These are phyloP conservation scores for Dittrichia graveolens DNA, from an alignment of 129 eudicot genomes.

Conservation along the genomic window DNA sequence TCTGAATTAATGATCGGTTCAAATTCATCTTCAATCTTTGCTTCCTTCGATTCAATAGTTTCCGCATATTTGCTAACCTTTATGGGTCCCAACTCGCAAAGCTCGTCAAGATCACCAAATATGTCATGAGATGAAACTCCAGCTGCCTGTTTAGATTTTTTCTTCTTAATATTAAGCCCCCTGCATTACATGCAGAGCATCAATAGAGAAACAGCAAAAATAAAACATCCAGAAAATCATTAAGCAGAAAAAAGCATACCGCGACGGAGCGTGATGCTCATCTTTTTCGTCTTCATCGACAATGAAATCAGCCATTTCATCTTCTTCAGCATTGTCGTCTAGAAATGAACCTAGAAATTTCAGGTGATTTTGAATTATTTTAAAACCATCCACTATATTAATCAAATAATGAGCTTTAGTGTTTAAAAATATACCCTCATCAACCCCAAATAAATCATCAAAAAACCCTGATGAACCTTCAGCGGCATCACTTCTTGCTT, in stretches of 20 bases:
- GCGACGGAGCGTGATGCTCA: conserved; percentile 35
- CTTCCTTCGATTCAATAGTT: conserved; percentile 45
- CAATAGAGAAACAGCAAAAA: conserved; percentile 5
- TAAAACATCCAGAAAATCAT: background rate
- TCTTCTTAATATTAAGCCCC: conserved; percentile 50
- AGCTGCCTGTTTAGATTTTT: conserved; percentile 49
- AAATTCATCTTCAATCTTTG: conserved; percentile 72
- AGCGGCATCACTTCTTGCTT: conserved; percentile 42
- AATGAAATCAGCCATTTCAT: conserved; percentile 79
- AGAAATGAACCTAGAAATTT: conserved; percentile 34
- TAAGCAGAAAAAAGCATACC: conserved; percentile 25
- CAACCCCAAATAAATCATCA: conserved; percentile 74
- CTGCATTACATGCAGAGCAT: conserved; percentile 41
- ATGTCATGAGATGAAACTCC: conserved; percentile 54
- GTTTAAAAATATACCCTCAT: conserved; percentile 52
- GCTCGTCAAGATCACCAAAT: conserved; percentile 59
- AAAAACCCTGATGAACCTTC: conserved; percentile 38
- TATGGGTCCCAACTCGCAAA: conserved; percentile 43
- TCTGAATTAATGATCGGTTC: conserved; percentile 71
- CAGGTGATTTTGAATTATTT: background rate
- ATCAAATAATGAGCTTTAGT: background rate
- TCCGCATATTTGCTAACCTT: conserved; percentile 44
- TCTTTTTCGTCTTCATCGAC: conserved; percentile 50
- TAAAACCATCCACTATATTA: background rate
- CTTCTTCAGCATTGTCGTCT: conserved; percentile 49